Evolutionary conservation across 768 basidiomycete genomes (phyloP).

Genomic region (Phlegmacium glaucopus): DNA sequence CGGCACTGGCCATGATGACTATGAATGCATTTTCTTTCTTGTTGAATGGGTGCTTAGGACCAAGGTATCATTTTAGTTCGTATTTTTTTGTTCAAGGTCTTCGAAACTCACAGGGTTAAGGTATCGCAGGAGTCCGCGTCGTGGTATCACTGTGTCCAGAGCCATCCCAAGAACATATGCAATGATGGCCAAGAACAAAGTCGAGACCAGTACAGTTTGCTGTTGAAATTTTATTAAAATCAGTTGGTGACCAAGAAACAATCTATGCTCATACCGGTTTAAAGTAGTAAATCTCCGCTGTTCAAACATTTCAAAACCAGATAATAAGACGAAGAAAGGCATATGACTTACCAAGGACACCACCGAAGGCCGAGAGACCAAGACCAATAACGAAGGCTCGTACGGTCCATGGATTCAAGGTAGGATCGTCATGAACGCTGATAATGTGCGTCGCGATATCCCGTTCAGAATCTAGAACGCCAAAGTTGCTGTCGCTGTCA

Average conservation of each 20-base stretch:
- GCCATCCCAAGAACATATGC: conserved; percentile 46
- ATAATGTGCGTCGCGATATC: conserved; percentile 48
- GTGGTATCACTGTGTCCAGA: conserved; percentile 45
- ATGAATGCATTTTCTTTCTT: conserved; percentile 60
- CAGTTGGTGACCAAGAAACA: background rate
- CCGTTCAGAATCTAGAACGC: conserved; percentile 39
- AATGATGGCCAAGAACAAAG: conserved; percentile 51
- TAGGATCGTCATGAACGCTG: conserved; percentile 41
- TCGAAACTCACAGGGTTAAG: conserved; percentile 44
- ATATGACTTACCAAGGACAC: conserved; percentile 38
- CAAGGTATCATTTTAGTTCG: conserved; percentile 1
- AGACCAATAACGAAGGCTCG: conserved; percentile 45
- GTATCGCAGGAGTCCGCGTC: conserved; percentile 39
- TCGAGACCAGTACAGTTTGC: conserved; percentile 51
- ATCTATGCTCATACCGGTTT: conserved; percentile 38
- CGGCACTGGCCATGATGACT: conserved; percentile 54
- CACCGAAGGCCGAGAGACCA: conserved; percentile 45
- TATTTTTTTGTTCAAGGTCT: background rate
- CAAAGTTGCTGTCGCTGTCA: conserved; percentile 24
- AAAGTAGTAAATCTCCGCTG: conserved; percentile 60
- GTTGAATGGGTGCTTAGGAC: conserved; percentile 51
- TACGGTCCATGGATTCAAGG: conserved; percentile 43
- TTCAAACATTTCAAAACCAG: background rate
- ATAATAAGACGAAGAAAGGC: background rate
- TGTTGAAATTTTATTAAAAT: conserved; percentile 12